phyloP scores from a whole-genome alignment of 176 grass and related monocot genomes.

The Carex scoparia region DNA sequence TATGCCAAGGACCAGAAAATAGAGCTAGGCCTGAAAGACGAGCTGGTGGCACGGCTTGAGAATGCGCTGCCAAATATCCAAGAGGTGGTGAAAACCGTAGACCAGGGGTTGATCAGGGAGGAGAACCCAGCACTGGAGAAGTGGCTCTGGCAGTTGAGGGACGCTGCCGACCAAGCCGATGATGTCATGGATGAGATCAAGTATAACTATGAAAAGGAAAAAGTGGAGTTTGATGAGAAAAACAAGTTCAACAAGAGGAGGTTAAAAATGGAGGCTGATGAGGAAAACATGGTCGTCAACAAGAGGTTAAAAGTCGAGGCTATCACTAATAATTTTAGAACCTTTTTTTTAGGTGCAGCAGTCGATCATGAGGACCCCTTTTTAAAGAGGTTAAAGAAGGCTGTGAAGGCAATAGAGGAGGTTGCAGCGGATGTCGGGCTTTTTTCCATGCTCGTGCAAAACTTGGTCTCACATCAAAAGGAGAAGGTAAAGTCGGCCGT shows the following conservation, averaged over 20 bases:
- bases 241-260: not conserved
- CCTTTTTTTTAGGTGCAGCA: not conserved
- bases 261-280: not conserved
- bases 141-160: not conserved
- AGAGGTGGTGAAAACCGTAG: not conserved
- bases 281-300: not conserved
- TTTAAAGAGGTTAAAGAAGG: constrained; percentile 9
- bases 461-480: not conserved
- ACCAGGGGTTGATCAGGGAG: not conserved
- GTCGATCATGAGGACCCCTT: not conserved
- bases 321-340: not conserved
- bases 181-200: not conserved
- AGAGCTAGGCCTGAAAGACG: not conserved
- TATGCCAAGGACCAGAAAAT: not conserved
- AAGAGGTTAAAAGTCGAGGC: not conserved
- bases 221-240: not conserved
- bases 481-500: not conserved
- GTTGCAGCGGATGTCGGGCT: not conserved
- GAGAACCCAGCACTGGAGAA: not conserved
- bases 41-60: not conserved
- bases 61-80: not conserved
- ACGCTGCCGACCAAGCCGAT: not conserved
- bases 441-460: not conserved
- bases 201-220: not conserved
- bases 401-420: not conserved